These are phyloP conservation scores for Pulveroboletus sp. DNA, from an alignment of 768 basidiomycete species.

Conservation along the genomic window DNA sequence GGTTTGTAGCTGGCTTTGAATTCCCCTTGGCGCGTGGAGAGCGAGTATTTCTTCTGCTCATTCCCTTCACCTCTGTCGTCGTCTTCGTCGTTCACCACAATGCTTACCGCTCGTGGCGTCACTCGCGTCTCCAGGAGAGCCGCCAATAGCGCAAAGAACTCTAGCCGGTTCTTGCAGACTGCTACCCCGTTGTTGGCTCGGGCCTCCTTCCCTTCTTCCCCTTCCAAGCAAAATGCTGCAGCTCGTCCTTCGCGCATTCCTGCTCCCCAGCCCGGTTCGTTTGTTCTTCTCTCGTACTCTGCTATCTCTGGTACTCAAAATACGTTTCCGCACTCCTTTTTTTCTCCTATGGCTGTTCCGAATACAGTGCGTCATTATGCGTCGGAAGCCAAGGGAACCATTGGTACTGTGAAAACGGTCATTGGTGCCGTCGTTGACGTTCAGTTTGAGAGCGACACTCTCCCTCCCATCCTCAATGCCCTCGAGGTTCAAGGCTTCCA, in stretches of 20 bases:
- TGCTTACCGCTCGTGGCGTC: slow-evolving; percentile 87
- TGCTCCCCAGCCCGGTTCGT: slow-evolving; percentile 53
- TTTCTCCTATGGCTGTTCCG: slow-evolving; percentile 1
- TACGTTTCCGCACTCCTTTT: neutral
- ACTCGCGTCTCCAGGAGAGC: slow-evolving; percentile 86
- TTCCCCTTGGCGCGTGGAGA: slow-evolving; percentile 12
- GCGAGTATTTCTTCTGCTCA: slow-evolving; percentile 32
- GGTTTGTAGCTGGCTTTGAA: slow-evolving; percentile 27
- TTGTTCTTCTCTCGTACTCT: slow-evolving; percentile 4
- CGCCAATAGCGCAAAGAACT: slow-evolving; percentile 69
- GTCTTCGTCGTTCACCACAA: slow-evolving; percentile 44
- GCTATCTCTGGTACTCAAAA: neutral
- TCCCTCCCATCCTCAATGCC: slow-evolving; percentile 98
- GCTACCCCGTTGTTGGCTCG: slow-evolving; percentile 57
- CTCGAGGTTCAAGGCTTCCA: slow-evolving; percentile 95
- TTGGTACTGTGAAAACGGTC: slow-evolving; percentile 93
- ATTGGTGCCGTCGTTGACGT: slow-evolving; percentile 99
- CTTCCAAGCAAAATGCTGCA: slow-evolving; percentile 43
- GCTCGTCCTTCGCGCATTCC: slow-evolving; percentile 50
- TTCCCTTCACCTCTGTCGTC: slow-evolving; percentile 18
- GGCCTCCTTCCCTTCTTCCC: slow-evolving; percentile 44
- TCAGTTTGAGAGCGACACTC: slow-evolving; percentile 87
- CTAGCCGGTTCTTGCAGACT: slow-evolving; percentile 79
- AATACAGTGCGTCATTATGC: slow-evolving; percentile 79
- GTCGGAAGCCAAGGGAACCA: slow-evolving; percentile 73